phyloP scores from a whole-genome alignment of 2,329 filamentous ascomycete species.

The Aspergillus candidus region DNA sequence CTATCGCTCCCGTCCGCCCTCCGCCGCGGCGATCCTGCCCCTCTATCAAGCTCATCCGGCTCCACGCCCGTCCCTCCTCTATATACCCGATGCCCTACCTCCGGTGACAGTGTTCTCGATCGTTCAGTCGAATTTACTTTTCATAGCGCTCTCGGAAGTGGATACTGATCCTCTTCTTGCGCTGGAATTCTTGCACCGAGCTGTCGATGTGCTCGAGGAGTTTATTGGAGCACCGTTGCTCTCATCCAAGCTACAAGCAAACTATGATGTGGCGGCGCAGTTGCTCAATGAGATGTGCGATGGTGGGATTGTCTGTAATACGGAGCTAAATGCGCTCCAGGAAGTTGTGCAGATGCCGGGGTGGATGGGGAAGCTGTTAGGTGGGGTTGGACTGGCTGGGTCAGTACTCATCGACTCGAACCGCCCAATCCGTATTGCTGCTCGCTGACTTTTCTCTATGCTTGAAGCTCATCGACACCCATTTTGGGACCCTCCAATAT shows the following conservation, averaged over 20 bases:
- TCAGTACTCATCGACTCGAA: conserved; percentile 30
- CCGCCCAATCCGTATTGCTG: no score
- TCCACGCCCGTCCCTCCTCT: conserved; percentile 79
- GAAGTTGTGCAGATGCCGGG: conserved; percentile 90
- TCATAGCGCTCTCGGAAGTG: conserved; percentile 74
- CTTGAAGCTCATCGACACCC: conserved; percentile 33
- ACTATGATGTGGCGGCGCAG: conserved; percentile 91
- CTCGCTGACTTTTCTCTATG: background rate
- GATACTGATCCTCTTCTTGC: conserved; percentile 86
- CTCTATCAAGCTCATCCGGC: conserved; percentile 77
- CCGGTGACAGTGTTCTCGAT: conserved; percentile 85
- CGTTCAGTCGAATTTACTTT: conserved; percentile 77
- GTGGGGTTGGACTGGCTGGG: conserved; percentile 78
- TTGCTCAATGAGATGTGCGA: conserved; percentile 95
- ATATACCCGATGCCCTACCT: conserved; percentile 73
- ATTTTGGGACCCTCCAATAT: conserved; percentile 35
- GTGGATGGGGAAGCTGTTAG: conserved; percentile 80
- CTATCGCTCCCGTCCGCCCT: conserved; percentile 75
- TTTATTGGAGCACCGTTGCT: conserved; percentile 85
- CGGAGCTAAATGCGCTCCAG: conserved; percentile 84
- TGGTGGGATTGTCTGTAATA: conserved; percentile 79
- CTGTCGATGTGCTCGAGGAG: conserved; percentile 88
- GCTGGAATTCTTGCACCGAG: conserved; percentile 88
- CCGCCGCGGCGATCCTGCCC: conserved; percentile 69
- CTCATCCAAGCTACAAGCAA: conserved; percentile 77